Evolutionary conservation across 1,284 basidiomycete species (phyloP).

Genomic region (Hypsizygus ulmarius): DNA sequence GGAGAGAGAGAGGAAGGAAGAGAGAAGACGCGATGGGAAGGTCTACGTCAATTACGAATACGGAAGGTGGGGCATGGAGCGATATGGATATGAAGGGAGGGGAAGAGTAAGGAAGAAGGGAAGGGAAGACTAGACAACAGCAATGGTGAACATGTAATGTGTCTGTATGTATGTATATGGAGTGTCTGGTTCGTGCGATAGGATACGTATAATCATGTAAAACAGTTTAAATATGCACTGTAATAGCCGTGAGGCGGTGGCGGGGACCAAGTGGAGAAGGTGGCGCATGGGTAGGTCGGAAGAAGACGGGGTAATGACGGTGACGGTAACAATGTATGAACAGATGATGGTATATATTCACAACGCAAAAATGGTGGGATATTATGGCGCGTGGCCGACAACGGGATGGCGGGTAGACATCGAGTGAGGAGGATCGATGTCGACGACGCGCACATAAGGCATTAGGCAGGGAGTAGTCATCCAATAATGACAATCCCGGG

Average conservation of each 20-base stretch:
- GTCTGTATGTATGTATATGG: too few relatives aligned
- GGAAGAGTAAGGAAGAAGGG: slow-evolving; percentile 1
- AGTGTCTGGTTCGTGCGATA: too few relatives aligned
- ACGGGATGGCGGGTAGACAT: too few relatives aligned
- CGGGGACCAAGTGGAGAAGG: background rate
- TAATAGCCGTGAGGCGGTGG: too few relatives aligned
- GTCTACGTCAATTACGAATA: background rate
- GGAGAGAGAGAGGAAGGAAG: background rate
- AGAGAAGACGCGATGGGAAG: background rate
- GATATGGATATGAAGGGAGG: background rate
- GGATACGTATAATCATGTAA: too few relatives aligned
- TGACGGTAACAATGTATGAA: slow-evolving; percentile 1
- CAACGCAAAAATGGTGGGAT: slow-evolving; percentile 5
- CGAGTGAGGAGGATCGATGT: background rate
- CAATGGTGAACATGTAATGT: background rate
- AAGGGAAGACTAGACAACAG: slow-evolving; percentile 14
- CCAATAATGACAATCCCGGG: slow-evolving; percentile 3
- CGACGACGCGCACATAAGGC: background rate
- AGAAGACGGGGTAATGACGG: background rate
- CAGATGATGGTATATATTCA: slow-evolving; percentile 10
- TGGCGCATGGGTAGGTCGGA: slow-evolving; percentile 10
- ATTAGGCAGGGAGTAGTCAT: background rate
- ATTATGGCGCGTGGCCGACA: background rate
- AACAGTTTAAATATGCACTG: too few relatives aligned
- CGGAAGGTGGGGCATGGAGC: background rate